Conservation (phyloP, 2,329 filamentous ascomycete genomes). For the Sarocladium strictum region DNA sequence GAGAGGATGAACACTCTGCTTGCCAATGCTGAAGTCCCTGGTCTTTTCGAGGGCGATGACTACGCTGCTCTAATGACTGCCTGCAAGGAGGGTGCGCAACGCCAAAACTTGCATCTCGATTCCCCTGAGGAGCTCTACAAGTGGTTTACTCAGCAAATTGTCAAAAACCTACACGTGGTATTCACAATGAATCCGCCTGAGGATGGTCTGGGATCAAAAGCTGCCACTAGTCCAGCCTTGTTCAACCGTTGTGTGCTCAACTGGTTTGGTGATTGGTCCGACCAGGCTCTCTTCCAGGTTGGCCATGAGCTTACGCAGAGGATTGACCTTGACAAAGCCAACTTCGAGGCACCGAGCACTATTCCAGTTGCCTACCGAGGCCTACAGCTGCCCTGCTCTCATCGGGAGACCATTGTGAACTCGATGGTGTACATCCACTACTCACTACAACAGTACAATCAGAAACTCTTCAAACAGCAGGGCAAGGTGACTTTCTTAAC, state of each 20-base stretch:
- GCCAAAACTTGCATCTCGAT: slow-evolving; percentile 89
- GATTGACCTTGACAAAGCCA: slow-evolving; percentile 87
- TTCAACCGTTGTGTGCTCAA: slow-evolving; percentile 99
- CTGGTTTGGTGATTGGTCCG: slow-evolving; percentile 99
- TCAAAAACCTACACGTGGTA: slow-evolving; percentile 97
- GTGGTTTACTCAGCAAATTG: slow-evolving; percentile 99
- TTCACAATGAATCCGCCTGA: slow-evolving; percentile 99
- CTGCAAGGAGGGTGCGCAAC: slow-evolving; percentile 96
- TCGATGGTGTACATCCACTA: slow-evolving; percentile 99
- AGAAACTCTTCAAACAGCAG: slow-evolving; percentile 83
- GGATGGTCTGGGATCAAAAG: slow-evolving; percentile 89
- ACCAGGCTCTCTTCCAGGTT: slow-evolving; percentile 97
- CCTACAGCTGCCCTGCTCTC: slow-evolving; percentile 75
- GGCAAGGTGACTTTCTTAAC: slow-evolving; percentile 90
- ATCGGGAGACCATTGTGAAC: slow-evolving; percentile 90
- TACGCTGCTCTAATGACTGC: slow-evolving; percentile 98
- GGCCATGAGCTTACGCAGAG: slow-evolving; percentile 91
- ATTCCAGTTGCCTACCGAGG: slow-evolving; percentile 90
- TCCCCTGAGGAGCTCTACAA: slow-evolving; percentile 99
- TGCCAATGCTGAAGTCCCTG: slow-evolving; percentile 98
- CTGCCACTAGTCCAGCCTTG: slow-evolving; percentile 91
- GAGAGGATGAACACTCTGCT: slow-evolving; percentile 99
- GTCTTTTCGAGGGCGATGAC: slow-evolving; percentile 98
- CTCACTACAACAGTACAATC: slow-evolving; percentile 85
- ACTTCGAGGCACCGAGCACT: slow-evolving; percentile 80